Evolutionary conservation across 2,329 filamentous ascomycete species (phyloP).

Genomic region (Paramyrothecium roridum): DNA sequence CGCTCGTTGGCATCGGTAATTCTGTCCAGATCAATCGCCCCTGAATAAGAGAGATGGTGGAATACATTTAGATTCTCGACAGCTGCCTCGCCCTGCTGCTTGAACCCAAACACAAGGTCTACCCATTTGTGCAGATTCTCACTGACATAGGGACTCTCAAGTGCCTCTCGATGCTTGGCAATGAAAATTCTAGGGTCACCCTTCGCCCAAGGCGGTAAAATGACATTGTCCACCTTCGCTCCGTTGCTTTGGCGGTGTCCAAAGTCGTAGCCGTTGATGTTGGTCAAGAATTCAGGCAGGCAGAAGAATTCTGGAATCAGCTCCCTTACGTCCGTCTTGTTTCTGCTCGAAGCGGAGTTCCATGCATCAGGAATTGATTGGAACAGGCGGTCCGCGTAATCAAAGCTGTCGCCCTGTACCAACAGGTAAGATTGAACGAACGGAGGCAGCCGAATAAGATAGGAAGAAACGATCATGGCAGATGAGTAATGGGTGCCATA

Average conservation of each 20-base stretch:
- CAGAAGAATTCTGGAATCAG: slow-evolving; percentile 98
- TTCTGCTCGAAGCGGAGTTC: slow-evolving; percentile 83
- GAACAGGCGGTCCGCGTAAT: slow-evolving; percentile 93
- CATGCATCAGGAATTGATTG: slow-evolving; percentile 90
- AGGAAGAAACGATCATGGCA: slow-evolving; percentile 97
- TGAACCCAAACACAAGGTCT: slow-evolving; percentile 89
- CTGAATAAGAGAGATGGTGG: slow-evolving; percentile 92
- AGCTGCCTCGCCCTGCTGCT: slow-evolving; percentile 90
- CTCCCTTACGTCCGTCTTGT: slow-evolving; percentile 92
- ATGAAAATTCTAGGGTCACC: slow-evolving; percentile 95
- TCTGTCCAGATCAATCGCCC: slow-evolving; percentile 85
- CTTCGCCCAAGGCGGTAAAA: slow-evolving; percentile 94
- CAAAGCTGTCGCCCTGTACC: slow-evolving; percentile 92
- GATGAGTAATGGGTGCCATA: slow-evolving; percentile 99
- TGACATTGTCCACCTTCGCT: slow-evolving; percentile 78
- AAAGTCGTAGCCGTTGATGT: slow-evolving; percentile 92
- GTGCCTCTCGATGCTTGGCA: slow-evolving; percentile 87
- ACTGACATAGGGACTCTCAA: slow-evolving; percentile 91
- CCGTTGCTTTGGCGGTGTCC: slow-evolving; percentile 79
- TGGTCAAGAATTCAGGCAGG: slow-evolving; percentile 89
- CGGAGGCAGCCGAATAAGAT: slow-evolving; percentile 89
- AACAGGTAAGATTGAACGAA: slow-evolving; percentile 95
- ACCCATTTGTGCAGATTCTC: slow-evolving; percentile 92
- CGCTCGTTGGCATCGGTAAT: slow-evolving; percentile 87
- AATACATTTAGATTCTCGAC: slow-evolving; percentile 93